A percentile compares a stretch with the other conserved stretches of the same genome.
phyloP scores from a whole-genome alignment of 768 basidiomycete species.

The Suillus placidus region DNA sequence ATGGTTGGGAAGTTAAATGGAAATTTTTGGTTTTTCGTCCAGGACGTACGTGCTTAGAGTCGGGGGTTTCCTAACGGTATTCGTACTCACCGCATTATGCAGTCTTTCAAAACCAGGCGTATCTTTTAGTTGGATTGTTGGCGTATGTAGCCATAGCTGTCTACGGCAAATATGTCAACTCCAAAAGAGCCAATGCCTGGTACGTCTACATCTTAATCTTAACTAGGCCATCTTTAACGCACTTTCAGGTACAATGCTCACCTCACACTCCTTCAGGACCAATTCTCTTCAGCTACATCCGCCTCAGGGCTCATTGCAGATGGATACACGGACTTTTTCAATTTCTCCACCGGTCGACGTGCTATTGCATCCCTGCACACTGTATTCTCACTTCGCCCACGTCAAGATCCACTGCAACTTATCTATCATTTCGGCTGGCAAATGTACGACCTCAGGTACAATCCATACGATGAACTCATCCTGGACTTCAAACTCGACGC shows the following conservation, averaged over 20 bases:
- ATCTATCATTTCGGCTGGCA: constrained; percentile 61
- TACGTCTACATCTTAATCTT: constrained; percentile 38
- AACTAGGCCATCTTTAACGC: constrained; percentile 14
- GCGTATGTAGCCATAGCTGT: constrained; percentile 60
- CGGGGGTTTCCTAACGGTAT: background rate
- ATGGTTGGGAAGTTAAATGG: constrained; percentile 76
- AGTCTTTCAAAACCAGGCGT: constrained; percentile 71
- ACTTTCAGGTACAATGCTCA: constrained; percentile 61
- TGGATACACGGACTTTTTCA: constrained; percentile 79
- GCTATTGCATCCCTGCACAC: constrained; percentile 78
- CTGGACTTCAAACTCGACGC: constrained; percentile 78
- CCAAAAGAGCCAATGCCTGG: constrained; percentile 65
- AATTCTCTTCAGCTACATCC: constrained; percentile 72
- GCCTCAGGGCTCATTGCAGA: constrained; percentile 59
- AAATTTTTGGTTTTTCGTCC: constrained; percentile 81
- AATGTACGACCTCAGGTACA: constrained; percentile 76
- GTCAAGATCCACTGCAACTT: constrained; percentile 79
- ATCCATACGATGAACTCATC: constrained; percentile 66
- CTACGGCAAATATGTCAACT: constrained; percentile 64
- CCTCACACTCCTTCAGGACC: constrained; percentile 56
- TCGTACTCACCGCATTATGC: constrained; percentile 14
- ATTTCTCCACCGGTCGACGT: constrained; percentile 86
- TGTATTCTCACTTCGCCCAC: constrained; percentile 73
- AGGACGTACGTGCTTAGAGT: constrained; percentile 50
- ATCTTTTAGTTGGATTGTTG: constrained; percentile 54